Base-by-base conservation (phyloP, 1,284 basidiomycete species). In the Pholiota adiposa region DNA sequence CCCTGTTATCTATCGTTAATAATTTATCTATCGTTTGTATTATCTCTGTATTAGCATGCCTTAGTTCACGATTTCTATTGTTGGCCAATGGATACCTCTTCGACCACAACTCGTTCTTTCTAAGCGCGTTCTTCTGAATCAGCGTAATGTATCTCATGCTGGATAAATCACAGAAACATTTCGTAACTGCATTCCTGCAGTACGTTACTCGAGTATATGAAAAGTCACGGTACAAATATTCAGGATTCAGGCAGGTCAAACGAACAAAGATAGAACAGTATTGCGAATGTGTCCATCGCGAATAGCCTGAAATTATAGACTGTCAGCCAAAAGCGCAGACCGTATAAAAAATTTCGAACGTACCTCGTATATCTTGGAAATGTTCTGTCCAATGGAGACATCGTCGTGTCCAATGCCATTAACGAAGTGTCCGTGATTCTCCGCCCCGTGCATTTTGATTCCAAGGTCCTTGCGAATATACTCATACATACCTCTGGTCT, bases 371-470 rank as follows among this genome's bases (percentile, higher is more conserved):
- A 93, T 90, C 38, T 83, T 76, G 6, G 88, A 83, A 21, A 92
- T 82, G 64, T 87, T 86, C 69, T 87, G 82, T 0, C 91, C 91
- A 51, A 88, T 75, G 0, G 88, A 87, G 6, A 76, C 78, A 36
- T 89, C 86, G 56, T 84, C 83, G 21, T 80, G 75, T 9, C 85
- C 83, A 19, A 85, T 77, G 1, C 85, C 87, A 50, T 80, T 77
- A 31, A 71, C 76, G 68, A 89, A 90, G 41, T 75, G 69, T 29
- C 75, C 74, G 63, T 82, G 72, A 70, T 93, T 93, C 68, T 90
- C 89, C 18, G 76, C 71, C 4, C 92, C 91, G 64, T 92, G 87
- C 86, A 93, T 93, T 62, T 76, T 78, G 36, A 94, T 78, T 3
- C 87, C 87, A 21, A 94, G 77, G 19, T 77, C 81, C 43, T 83